Evolutionary conservation across 148 eudicot genomes (phyloP), one percentile per base, ranked within the genome.

Genomic region (Mesembryanthemum crystallinum): DNA sequence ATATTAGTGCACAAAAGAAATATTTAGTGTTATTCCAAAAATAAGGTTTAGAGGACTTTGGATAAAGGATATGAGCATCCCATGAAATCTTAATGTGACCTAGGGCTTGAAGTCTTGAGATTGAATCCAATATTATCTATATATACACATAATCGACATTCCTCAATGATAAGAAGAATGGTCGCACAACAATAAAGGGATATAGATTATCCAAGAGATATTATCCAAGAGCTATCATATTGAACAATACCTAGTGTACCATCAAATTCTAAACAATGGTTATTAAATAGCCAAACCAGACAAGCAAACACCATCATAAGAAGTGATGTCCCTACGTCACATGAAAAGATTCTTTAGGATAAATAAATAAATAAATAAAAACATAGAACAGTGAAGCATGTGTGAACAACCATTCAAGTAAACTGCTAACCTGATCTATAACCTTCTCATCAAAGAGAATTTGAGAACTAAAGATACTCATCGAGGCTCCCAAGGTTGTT

Each of bases 401-500:
- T 18, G 32, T 13, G 30, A 59, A 30, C 60, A 37, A 54, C 25
- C 73, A 72, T 71, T 64, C 29, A 51, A 58, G 76, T 35, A 42
- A 55, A 63, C 47, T 49, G 51, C 82, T 52, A 82, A 95, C 99
- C 98, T 89, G 97, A 82, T 95, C 97, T 73, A 95, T 88, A 69
- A 95, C 86, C 85, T 89, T 95, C 88, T 89, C 97, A 77, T 95
- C 98, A 75, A 78, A 92, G 45, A 95, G 88, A 32, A 92, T 65
- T 71, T 92, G 92, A 76, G 98, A 88, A 64, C 92, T 95, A 72
- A 95, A 92, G 76, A 95, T 83, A 74, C 87, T 79, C 86, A 89
- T 79, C 20, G 99, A 92, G 63, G 97, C 97, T 72, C 99, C 99
- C 78, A 85, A 69, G 78, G 87, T 92, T 61, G 79, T 76, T 5